Percentiles rank a stretch among this genome's conserved stretches.
Conservation (phyloP, 345 rosid genomes). For the Draba incana region DNA sequence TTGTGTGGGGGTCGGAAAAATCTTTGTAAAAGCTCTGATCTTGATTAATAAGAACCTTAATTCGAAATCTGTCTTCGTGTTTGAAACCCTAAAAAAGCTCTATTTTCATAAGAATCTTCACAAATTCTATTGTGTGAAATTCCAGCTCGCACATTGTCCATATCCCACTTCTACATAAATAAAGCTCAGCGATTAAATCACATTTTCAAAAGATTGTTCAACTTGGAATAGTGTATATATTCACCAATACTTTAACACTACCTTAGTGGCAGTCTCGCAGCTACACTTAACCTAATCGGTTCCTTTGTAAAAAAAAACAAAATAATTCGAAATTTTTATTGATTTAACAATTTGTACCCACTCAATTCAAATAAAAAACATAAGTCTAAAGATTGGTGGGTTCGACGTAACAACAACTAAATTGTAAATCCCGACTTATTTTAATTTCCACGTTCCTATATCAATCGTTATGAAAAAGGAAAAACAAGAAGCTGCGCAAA, state of each 20-base stretch:
- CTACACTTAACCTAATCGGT: constrained; percentile 5
- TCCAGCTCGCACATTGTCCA: no score
- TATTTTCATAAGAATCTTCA: no score
- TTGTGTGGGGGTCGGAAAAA: no score
- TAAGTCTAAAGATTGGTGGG: not conserved
- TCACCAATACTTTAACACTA: constrained; percentile 5
- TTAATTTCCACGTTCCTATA: not conserved
- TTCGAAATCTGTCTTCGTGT: no score
- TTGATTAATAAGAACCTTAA: no score
- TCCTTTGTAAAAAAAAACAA: constrained; percentile 4
- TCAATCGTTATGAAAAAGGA: not conserved
- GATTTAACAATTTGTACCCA: not conserved
- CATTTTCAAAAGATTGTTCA: not conserved
- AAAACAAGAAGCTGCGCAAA: not conserved
- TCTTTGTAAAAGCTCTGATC: no score
- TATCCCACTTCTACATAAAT: constrained; percentile 13
- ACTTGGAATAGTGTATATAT: not conserved
- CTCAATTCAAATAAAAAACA: not conserved
- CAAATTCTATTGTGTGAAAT: no score
- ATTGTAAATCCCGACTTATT: not conserved
- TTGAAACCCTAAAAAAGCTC: no score
- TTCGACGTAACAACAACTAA: constrained; percentile 12
- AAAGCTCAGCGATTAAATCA: not conserved
- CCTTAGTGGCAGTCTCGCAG: not conserved
- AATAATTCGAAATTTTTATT: not conserved